Evolutionary conservation across 2,329 filamentous ascomycete species (phyloP).

Genomic region (Elsinoe australis): DNA sequence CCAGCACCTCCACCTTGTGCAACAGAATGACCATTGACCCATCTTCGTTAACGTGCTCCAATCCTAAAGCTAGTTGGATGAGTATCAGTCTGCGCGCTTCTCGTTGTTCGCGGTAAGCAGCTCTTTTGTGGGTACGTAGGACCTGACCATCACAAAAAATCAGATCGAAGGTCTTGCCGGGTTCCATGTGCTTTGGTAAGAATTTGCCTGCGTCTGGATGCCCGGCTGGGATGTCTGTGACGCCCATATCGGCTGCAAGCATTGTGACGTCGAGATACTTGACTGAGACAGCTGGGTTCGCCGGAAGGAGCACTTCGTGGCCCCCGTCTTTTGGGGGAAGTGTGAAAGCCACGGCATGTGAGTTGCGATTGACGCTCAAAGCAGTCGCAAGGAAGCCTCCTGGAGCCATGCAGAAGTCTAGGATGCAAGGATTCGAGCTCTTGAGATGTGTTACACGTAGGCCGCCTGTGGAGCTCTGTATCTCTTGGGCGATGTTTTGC

Average conservation of each 20-base stretch:
- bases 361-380: conserved; percentile 32
- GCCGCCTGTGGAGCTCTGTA: conserved; percentile 33
- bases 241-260: conserved; percentile 38
- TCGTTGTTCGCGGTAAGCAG: conserved; percentile 27
- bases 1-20: conserved; percentile 39
- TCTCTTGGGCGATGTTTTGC: conserved; percentile 37
- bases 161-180: conserved; percentile 36
- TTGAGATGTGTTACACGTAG: conserved; percentile 25
- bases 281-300: conserved; percentile 17
- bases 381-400: conserved; percentile 44
- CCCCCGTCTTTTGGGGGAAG: conserved; percentile 38
- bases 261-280: conserved; percentile 45
- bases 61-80: conserved; percentile 40
- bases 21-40: conserved; percentile 48
- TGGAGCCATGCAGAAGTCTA: conserved; percentile 52
- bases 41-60: conserved; percentile 40
- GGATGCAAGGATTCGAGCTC: conserved; percentile 28
- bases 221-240: conserved; percentile 18
- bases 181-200: conserved; percentile 19
- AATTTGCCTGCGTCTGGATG: conserved; percentile 23
- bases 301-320: conserved; percentile 32
- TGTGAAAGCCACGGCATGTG: conserved; percentile 25
- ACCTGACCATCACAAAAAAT: conserved; percentile 44
- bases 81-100: conserved; percentile 20
- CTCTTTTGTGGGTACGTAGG: conserved; percentile 28